A percentile compares a stretch with the other conserved stretches of the same genome.
These are phyloP conservation scores for Hericium erinaceus DNA, from an alignment of 768 basidiomycete species.

Conservation along the genomic window DNA sequence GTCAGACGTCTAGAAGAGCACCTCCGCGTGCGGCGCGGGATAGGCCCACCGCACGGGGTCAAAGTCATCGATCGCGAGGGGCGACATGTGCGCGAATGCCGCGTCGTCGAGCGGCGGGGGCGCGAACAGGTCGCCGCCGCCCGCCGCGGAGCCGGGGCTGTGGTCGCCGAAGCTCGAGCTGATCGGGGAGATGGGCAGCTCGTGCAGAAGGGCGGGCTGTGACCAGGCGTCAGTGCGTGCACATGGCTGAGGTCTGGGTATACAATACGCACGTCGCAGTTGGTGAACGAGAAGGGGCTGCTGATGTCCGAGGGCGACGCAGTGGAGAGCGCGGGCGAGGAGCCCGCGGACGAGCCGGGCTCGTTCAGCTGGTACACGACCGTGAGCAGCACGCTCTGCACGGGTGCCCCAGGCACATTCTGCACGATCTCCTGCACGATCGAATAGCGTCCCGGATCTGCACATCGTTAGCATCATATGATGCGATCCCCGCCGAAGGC, in stretches of 20 bases:
- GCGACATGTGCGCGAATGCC: slow-evolving; percentile 3
- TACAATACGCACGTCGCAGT: slow-evolving; percentile 8
- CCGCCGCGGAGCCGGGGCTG: slow-evolving; percentile 6
- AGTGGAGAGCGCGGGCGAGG: slow-evolving; percentile 7
- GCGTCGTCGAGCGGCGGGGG: slow-evolving; percentile 1
- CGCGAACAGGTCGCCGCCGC: slow-evolving; percentile 1
- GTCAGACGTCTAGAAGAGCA: not conserved
- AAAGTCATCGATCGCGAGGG: slow-evolving; percentile 8
- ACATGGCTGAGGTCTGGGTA: not conserved
- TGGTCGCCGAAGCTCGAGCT: slow-evolving; percentile 14
- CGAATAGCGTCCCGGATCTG: slow-evolving; percentile 59
- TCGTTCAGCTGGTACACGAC: slow-evolving; percentile 19
- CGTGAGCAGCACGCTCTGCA: slow-evolving; percentile 15
- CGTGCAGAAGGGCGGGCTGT: slow-evolving; percentile 12
- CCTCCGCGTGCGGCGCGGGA: not conserved
- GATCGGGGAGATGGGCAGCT: slow-evolving; percentile 17
- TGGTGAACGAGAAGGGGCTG: slow-evolving; percentile 7
- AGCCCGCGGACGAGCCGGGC: slow-evolving; percentile 3
- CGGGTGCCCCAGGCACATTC: slow-evolving; percentile 6
- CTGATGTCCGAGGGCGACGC: slow-evolving; percentile 8
- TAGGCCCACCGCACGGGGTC: slow-evolving; percentile 10
- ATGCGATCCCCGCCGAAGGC: not conserved
- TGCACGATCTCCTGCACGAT: slow-evolving; percentile 55
- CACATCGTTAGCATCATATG: not conserved
- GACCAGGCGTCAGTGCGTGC: not conserved